Conservation (phyloP, 2,329 filamentous ascomycete species). For the Colletotrichum chrysophilum region DNA sequence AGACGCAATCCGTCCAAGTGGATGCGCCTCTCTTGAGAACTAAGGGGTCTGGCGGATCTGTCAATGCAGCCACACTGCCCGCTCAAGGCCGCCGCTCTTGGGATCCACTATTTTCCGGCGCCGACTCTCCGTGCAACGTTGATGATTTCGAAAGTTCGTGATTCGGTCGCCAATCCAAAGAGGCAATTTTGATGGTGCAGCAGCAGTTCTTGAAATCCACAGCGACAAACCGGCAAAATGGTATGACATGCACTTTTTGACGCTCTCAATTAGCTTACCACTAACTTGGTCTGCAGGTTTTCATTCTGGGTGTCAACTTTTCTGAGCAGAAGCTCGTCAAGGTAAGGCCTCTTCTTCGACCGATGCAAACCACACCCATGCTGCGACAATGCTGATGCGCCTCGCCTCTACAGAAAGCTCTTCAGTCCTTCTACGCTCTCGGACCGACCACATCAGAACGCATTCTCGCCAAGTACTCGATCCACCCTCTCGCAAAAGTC, state of each 20-base stretch:
- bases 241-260: background rate
- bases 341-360: constrained; percentile 51
- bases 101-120: constrained; percentile 15
- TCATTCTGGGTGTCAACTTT: constrained; percentile 89
- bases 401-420: constrained; percentile 60
- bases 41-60: background rate
- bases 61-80: constrained; percentile 8
- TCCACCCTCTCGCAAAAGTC: constrained; percentile 83
- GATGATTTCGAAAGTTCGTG: constrained; percentile 16
- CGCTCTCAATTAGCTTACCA: too few species aligned
- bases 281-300: constrained; percentile 61
- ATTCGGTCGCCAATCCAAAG: background rate
- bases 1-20: constrained; percentile 6
- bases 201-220: background rate
- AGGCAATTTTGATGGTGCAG: background rate
- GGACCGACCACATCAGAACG: constrained; percentile 72
- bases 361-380: background rate
- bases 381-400: constrained; percentile 3
- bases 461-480: constrained; percentile 87
- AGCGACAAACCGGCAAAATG: constrained; percentile 1
- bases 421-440: constrained; percentile 87
- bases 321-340: constrained; percentile 82
- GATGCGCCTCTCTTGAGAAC: background rate
- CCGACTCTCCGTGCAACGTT: constrained; percentile 11
- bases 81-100: background rate